Conservation (phyloP, 2,329 filamentous ascomycete species). For the Pestalotiopsis fici region DNA sequence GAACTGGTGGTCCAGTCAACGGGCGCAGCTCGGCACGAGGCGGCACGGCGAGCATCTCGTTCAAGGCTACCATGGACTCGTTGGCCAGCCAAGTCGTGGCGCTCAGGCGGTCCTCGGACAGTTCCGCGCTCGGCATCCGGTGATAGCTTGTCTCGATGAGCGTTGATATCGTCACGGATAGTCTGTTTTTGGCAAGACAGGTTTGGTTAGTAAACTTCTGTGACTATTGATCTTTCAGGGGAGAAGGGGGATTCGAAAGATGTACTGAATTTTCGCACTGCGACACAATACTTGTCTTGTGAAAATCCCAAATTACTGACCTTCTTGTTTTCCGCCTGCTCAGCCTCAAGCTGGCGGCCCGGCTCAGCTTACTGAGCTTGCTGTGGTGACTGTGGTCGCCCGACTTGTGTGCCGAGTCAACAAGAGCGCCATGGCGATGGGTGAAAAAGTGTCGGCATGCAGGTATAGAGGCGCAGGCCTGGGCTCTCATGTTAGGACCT, state of each 20-base stretch:
- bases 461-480: slow-evolving; percentile 39
- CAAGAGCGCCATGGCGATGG: background rate
- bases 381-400: background rate
- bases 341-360: too few relatives aligned
- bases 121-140: background rate
- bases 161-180: background rate
- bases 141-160: background rate
- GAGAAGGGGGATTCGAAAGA: too few relatives aligned
- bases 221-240: too few relatives aligned
- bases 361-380: background rate
- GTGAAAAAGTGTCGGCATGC: slow-evolving; percentile 38
- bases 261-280: too few relatives aligned
- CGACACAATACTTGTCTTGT: too few relatives aligned
- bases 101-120: background rate
- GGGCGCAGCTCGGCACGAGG: background rate
- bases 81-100: background rate
- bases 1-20: background rate
- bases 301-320: too few relatives aligned
- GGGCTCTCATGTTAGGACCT: background rate
- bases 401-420: background rate
- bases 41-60: background rate
- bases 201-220: too few relatives aligned
- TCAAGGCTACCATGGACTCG: background rate
- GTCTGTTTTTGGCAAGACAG: background rate
- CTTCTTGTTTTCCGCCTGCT: too few relatives aligned